Base-by-base conservation (phyloP, 805 yeast species). In the Ascoidea tarda region DNA sequence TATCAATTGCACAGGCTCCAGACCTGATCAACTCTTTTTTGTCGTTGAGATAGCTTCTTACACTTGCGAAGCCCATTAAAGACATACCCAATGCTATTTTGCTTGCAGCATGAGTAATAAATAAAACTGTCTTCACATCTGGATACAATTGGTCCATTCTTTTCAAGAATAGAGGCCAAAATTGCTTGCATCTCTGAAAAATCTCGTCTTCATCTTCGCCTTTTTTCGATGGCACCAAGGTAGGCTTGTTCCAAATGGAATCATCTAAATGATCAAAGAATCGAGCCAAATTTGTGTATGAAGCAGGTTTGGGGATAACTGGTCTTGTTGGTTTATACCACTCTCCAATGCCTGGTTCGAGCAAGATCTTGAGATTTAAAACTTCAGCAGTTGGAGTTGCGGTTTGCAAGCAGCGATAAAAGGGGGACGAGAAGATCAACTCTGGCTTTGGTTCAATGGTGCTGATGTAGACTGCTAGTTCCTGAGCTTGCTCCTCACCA, bases 61-160 rank as follows among this genome's bases (percentile, higher is more conserved):
- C 78, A 46, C 71, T 69, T 0, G 62, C 51, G 52, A 74, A 76
- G 0, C 80, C 80, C 60, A 84, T 62, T 14, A 91, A 69, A 0
- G 85, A 75, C 79, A 87, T 78, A 4, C 96, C 96, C 16, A 91
- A 69, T 0, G 95, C 90, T 55, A 89, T 87, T 64, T 88, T 87
- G 5, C 95, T 77, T 3, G 98, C 97, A 1, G 98, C 99, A 67
- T 93, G 98, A 4, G 96, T 81, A 32, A 87, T 81, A n/a, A 91
- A 68, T 28, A 93, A 60, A 6, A 93, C 70, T 0, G 80, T 71
- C 45, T 81, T 78, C 38, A 79, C 69, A 1, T 79, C 69, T 0
- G 96, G 95, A 59, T 68, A 75, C 54, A 73, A 68, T 6, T 60
- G 54, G 57, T 82, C 84, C 51, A 87, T 71, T 50, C 68, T 71